Base-by-base conservation (phyloP, 768 basidiomycete species). In the Russula abietina region DNA sequence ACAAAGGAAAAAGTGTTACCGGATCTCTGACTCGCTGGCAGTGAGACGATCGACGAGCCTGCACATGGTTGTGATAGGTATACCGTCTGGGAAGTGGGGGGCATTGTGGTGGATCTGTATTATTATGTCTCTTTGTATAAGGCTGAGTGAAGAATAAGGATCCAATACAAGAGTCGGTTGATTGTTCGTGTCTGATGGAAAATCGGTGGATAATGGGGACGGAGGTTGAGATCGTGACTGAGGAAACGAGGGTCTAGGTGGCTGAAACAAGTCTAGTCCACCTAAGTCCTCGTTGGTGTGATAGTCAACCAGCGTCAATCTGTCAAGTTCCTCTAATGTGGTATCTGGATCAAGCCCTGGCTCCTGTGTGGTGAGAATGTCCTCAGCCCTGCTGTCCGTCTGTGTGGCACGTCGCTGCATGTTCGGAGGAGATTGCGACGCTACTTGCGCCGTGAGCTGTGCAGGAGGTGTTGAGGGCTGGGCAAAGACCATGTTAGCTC, bases 81-180 rank as follows among this genome's bases (percentile, higher is more conserved):
- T 65, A 12, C 67, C 67, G 19, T 32, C 32, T 30, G 66, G 59
- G 54, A 38, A 61, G 16, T 41, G 7, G 38, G 26, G 26, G n/a
- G 26, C 28, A 45, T 66, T 69, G 33, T 65, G 57, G 14, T 68
- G 61, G 49, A 69, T 59, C 24, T 55, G 59, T 24, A 69, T 32
- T 2, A 68, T 32, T 26, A 69, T 64, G 17, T 39, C 51, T 54
- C 68, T 56, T 36, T 69, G 60, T 49, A 68, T 19, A 26, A 59
- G 22, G 39, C 39, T 62, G 28, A 68, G 64, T 46, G 32, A 30
- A 17, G 68, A 63, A 33, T 66, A 69, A 26, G 68, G 68, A 28
- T 69, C 68, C 39, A 49, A 55, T 33, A 39, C n/a, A 32, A 60
- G 59, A 54, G 59, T 50, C 6, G 58, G 50, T 36, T 4, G 36